A percentile compares a stretch with the other conserved stretches of the same genome.
phyloP scores from a whole-genome alignment of 441 rosid genomes.

The Adansonia rubrostipa region DNA sequence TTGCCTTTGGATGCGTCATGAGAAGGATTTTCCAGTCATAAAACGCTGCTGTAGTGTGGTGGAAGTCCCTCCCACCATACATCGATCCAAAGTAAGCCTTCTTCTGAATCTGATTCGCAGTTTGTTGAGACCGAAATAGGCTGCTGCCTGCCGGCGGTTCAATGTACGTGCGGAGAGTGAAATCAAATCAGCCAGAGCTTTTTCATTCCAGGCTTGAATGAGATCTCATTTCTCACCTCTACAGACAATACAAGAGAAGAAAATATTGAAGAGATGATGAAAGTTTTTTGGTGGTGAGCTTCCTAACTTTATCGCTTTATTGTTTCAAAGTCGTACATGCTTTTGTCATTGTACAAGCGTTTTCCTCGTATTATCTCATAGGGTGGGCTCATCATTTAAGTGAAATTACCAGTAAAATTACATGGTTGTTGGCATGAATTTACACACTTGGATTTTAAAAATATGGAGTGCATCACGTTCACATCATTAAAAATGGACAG shows the following conservation, averaged over 20 bases:
- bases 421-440: too few species aligned
- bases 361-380: too few species aligned
- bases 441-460: too few species aligned
- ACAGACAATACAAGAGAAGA: not conserved
- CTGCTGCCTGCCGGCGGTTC: not conserved
- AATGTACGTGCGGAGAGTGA: not conserved
- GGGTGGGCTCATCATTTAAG: too few species aligned
- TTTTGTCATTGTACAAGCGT: not conserved
- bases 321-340: not conserved
- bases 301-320: not conserved
- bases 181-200: not conserved
- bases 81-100: too few species aligned
- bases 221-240: not conserved
- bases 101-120: not conserved
- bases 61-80: too few species aligned
- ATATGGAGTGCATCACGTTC: too few species aligned
- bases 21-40: too few species aligned
- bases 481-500: too few species aligned
- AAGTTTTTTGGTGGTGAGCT: not conserved
- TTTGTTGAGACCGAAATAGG: not conserved
- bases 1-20: too few species aligned
- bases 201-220: not conserved
- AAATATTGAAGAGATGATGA: not conserved
- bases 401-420: too few species aligned
- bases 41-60: too few species aligned